Base-by-base conservation (phyloP, 2,329 filamentous ascomycete species). In the Venturia effusa region DNA sequence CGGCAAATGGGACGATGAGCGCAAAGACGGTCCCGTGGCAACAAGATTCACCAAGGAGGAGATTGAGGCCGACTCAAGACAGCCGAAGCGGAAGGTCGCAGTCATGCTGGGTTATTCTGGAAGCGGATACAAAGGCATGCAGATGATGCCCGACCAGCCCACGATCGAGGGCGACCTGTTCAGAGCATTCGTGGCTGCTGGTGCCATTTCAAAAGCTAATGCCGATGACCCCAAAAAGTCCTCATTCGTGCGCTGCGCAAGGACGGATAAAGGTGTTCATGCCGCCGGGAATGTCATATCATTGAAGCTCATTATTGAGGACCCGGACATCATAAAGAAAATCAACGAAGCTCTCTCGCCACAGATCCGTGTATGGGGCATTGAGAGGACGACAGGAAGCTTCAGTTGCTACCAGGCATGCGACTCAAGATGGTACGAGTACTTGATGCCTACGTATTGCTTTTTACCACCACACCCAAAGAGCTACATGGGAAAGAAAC, bases 81-180 rank as follows among this genome's bases (percentile, higher is more conserved):
- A 86, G 64, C 94, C 94, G 30, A 99, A 99, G 82, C 87, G 90
- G 75, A 99, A 99, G 79, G 93, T 97, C 61, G 94, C 93, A 48
- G 92, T 99, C 39, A 80, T 97, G 80, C 87, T 99, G 69, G 94
- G 94, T 19, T 99, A 99, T 75, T 92, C 92, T 6, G 94, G 94
- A 61, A 96, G 91, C 11, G 94, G 94, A 19, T 99, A 99, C 80
- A 92, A 91, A 77, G 94, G 94, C 71, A 95, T 99, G 87, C 94
- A 99, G 78, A 89, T 99, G 77, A 66, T 66, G 64, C 22, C 65
- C 8, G 78, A 86, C 67, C 87, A 96, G 72, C 92, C 92, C 78
- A 99, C 93, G 0, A 97, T 99, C 67, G 94, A 99, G 78, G 90
- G 93, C 54, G 94, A 99, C 70, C 80, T 99, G 3, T 99, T 99